phyloP scores from a whole-genome alignment of 106 monocot species.

The Ottelia alismoides region DNA sequence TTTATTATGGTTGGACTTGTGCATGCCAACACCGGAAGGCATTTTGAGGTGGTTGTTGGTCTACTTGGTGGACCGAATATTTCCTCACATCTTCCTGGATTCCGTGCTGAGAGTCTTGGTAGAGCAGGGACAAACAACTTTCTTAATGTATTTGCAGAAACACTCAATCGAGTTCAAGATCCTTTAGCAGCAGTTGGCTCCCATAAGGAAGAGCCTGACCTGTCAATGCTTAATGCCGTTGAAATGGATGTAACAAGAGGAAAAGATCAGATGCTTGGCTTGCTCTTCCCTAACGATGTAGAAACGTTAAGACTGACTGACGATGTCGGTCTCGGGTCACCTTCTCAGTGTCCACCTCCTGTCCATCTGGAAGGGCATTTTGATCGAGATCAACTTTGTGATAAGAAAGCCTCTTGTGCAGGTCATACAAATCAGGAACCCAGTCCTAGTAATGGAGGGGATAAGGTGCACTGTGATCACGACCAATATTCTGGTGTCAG shows the following conservation, averaged over 20 bases:
- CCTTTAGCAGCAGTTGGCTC: constrained; percentile 9
- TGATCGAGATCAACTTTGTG: too few species aligned
- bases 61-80: neutral
- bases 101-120: constrained; percentile 4
- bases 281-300: constrained; percentile 9
- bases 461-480: too few species aligned
- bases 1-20: constrained; percentile 13
- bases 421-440: too few species aligned
- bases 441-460: too few species aligned
- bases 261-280: constrained; percentile 1
- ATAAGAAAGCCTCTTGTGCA: too few species aligned
- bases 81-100: constrained; percentile 6
- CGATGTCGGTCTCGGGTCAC: too few species aligned
- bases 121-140: neutral
- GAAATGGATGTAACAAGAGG: neutral
- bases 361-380: too few species aligned
- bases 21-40: constrained; percentile 11
- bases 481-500: too few species aligned
- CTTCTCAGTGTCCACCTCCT: too few species aligned
- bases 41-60: neutral
- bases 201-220: neutral
- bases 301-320: too few species aligned
- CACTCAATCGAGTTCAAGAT: constrained; percentile 9
- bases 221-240: constrained; percentile 5
- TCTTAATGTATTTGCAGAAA: constrained; percentile 7